These are phyloP conservation scores for Conoideocrella luteorostrata DNA, from an alignment of 2,329 filamentous ascomycete genomes.

Conservation along the genomic window DNA sequence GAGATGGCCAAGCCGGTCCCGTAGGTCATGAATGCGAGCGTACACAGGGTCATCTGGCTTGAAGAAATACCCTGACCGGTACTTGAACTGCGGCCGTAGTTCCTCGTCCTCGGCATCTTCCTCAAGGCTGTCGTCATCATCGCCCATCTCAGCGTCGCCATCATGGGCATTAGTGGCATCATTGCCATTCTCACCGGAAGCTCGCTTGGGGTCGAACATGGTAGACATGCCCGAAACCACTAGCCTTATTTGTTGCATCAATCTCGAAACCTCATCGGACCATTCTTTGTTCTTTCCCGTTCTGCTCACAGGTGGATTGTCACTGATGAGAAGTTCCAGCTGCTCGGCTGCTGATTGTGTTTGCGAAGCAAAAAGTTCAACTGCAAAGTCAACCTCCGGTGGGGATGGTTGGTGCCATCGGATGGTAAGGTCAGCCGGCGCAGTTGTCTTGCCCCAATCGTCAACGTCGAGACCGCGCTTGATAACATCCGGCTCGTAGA, in stretches of 20 bases:
- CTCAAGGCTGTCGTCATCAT: slow-evolving; percentile 45
- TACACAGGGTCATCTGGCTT: slow-evolving; percentile 53
- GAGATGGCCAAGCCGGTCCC: slow-evolving; percentile 71
- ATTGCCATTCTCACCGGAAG: slow-evolving; percentile 48
- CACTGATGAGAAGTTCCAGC: slow-evolving; percentile 72
- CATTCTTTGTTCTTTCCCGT: slow-evolving; percentile 97
- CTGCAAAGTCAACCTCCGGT: slow-evolving; percentile 80
- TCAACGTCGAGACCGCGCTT: slow-evolving; percentile 64
- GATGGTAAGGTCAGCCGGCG: slow-evolving; percentile 71
- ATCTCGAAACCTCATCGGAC: slow-evolving; percentile 92
- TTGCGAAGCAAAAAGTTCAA: slow-evolving; percentile 82
- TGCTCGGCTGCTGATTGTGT: slow-evolving; percentile 68
- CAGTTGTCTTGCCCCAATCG: slow-evolving; percentile 78
- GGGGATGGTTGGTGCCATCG: slow-evolving; percentile 83
- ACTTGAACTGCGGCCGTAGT: slow-evolving; percentile 78
- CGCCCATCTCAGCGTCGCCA: slow-evolving; percentile 41
- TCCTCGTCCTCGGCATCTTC: slow-evolving; percentile 73
- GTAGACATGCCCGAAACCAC: slow-evolving; percentile 84
- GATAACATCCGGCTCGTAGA: slow-evolving; percentile 76
- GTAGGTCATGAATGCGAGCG: slow-evolving; percentile 68
- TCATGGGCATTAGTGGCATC: slow-evolving; percentile 51
- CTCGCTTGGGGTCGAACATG: slow-evolving; percentile 75
- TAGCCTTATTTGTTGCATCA: slow-evolving; percentile 81
- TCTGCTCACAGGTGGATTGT: slow-evolving; percentile 74
- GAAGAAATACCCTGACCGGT: slow-evolving; percentile 81